phyloP scores from a whole-genome alignment of 2,329 filamentous ascomycete species.

The Aspergillus ochraceus region DNA sequence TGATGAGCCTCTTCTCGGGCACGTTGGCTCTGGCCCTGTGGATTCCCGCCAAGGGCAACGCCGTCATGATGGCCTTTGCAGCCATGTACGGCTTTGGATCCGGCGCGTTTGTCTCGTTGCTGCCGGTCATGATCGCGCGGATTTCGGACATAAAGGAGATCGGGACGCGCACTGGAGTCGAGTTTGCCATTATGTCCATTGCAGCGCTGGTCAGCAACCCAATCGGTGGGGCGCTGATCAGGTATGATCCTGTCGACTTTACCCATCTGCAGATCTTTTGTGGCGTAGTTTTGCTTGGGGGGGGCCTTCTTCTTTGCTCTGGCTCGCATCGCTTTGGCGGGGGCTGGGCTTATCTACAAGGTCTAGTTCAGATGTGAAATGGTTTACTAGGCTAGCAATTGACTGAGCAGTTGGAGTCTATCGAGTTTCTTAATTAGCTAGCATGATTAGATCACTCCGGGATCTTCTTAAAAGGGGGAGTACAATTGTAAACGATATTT shows the following conservation, averaged over 20 bases:
- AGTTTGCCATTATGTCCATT: background rate
- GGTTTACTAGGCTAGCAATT: too few relatives aligned
- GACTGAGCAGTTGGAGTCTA: too few relatives aligned
- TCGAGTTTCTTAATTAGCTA: too few relatives aligned
- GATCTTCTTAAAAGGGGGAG: too few relatives aligned
- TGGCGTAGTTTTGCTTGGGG: background rate
- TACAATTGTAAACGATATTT: too few relatives aligned
- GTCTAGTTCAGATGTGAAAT: too few relatives aligned
- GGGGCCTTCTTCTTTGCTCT: background rate
- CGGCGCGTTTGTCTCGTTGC: background rate
- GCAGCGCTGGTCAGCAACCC: background rate
- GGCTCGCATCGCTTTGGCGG: background rate
- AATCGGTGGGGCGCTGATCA: background rate
- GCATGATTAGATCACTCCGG: too few relatives aligned
- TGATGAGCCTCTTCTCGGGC: conserved; percentile 1
- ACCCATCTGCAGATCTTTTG: background rate
- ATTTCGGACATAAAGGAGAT: background rate
- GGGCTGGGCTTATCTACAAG: too few relatives aligned
- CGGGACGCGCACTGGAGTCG: background rate
- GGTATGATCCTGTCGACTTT: background rate
- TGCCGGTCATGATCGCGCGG: background rate
- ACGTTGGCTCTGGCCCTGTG: conserved; percentile 15
- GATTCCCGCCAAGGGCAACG: background rate
- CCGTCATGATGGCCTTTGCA: conserved; percentile 7
- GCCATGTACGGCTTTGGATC: background rate